phyloP scores from a whole-genome alignment of 2,329 filamentous ascomycete genomes.

The Trichoderma aggressivum region DNA sequence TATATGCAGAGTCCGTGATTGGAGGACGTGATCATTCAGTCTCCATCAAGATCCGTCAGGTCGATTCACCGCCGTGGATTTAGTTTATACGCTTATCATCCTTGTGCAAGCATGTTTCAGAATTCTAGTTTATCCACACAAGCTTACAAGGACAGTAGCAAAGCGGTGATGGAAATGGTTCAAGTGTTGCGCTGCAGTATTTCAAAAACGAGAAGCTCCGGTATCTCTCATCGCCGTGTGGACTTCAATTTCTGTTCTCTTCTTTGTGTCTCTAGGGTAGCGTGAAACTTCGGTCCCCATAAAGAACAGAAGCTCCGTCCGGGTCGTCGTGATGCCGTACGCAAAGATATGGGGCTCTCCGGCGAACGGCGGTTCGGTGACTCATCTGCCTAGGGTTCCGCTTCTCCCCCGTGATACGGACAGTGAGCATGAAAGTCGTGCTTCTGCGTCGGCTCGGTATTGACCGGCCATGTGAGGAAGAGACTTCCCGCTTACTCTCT shows the following conservation, averaged over 20 bases:
- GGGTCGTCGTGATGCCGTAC: constrained; percentile 9
- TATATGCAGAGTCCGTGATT: constrained; percentile 1
- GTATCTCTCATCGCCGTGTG: background rate
- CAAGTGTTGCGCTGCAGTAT: no score
- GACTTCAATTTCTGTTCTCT: background rate
- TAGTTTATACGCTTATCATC: constrained; percentile 14
- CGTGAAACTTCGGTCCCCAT: background rate
- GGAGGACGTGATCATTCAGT: background rate
- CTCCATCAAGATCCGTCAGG: constrained; percentile 14
- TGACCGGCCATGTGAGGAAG: background rate
- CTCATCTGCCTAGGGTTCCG: constrained; percentile 14
- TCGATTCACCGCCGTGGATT: constrained; percentile 18
- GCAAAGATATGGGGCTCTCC: constrained; percentile 10
- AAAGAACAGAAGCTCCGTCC: background rate
- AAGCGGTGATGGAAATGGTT: constrained; percentile 12
- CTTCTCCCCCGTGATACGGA: constrained; percentile 9
- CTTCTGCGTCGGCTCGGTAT: constrained; percentile 11
- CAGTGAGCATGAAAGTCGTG: constrained; percentile 6
- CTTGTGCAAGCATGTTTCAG: constrained; percentile 15
- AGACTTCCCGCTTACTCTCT: background rate
- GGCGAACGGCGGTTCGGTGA: constrained; percentile 15
- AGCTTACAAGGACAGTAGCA: background rate
- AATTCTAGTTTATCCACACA: background rate
- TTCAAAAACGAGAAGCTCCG: background rate
- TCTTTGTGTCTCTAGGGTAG: constrained; percentile 3